Conservation (phyloP, 106 monocot genomes). For the Posidonia australis region DNA sequence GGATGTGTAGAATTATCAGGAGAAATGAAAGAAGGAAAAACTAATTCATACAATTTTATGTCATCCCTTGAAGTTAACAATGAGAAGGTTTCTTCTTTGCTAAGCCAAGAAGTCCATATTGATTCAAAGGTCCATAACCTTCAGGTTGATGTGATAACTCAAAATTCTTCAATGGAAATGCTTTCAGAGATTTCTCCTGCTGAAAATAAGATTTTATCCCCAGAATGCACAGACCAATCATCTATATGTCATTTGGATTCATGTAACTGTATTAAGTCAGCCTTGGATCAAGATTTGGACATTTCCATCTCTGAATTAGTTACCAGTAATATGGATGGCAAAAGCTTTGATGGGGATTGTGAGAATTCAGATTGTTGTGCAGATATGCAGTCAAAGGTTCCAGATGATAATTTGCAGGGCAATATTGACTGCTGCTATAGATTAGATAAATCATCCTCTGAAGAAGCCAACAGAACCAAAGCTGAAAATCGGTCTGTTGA, state of each 20-base stretch:
- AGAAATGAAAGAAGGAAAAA: neutral
- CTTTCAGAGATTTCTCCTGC: neutral
- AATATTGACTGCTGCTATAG: neutral
- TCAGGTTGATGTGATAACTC: constrained; percentile 1
- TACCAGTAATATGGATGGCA: neutral
- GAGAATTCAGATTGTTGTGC: neutral
- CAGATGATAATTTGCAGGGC: neutral
- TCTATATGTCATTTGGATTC: neutral
- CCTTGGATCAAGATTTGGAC: neutral
- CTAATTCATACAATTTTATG: constrained; percentile 1
- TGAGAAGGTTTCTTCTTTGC: neutral
- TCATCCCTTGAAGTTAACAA: neutral
- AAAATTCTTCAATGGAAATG: constrained; percentile 3
- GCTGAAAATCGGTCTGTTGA: neutral
- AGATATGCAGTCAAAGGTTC: neutral
- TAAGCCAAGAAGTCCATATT: neutral
- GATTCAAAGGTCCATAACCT: neutral
- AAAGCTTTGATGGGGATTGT: neutral
- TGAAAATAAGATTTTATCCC: neutral
- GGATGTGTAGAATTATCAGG: neutral
- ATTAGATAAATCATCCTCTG: neutral
- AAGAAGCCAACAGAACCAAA: neutral
- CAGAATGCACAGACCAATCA: neutral
- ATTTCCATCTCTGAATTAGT: neutral
- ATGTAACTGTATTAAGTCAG: neutral